These are phyloP conservation scores for Xylaria multiplex DNA, from an alignment of 2,329 filamentous ascomycete genomes.

Conservation along the genomic window DNA sequence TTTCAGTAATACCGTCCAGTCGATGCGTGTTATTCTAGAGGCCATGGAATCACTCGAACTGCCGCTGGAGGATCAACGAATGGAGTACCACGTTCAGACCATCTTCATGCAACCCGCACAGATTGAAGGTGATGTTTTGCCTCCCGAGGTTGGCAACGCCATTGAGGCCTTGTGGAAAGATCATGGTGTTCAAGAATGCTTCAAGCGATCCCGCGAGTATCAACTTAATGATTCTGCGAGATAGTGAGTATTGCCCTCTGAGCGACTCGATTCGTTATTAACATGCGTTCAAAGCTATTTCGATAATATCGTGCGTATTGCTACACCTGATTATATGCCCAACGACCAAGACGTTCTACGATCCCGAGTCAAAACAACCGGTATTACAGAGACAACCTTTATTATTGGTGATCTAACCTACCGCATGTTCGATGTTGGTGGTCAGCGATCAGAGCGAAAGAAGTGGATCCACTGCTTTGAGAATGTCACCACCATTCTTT, in stretches of 20 bases:
- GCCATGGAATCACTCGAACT: slow-evolving; percentile 77
- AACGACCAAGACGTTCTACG: slow-evolving; percentile 95
- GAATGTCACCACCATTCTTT: slow-evolving; percentile 96
- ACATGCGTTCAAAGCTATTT: slow-evolving; percentile 74
- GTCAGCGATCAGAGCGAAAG: slow-evolving; percentile 94
- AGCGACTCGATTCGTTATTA: slow-evolving; percentile 5
- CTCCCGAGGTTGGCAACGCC: slow-evolving; percentile 92
- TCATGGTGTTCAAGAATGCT: slow-evolving; percentile 90
- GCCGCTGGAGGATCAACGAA: slow-evolving; percentile 87
- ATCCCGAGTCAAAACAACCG: slow-evolving; percentile 96
- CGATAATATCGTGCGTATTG: slow-evolving; percentile 91
- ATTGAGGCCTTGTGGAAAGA: slow-evolving; percentile 95
- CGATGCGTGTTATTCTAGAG: slow-evolving; percentile 75
- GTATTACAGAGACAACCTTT: slow-evolving; percentile 96
- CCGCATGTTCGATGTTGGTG: slow-evolving; percentile 97
- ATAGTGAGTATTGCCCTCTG: slow-evolving; percentile 74
- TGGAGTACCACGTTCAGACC: slow-evolving; percentile 97
- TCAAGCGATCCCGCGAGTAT: slow-evolving; percentile 95
- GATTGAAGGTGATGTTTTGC: slow-evolving; percentile 93
- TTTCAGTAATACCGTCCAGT: slow-evolving; percentile 76
- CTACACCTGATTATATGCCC: slow-evolving; percentile 90
- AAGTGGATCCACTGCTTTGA: slow-evolving; percentile 99
- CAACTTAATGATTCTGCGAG: slow-evolving; percentile 95
- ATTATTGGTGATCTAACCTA: slow-evolving; percentile 95
- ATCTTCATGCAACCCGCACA: slow-evolving; percentile 99